These are phyloP conservation scores for Metschnikowia sp. DNA, from an alignment of 805 yeast species.

Conservation along the genomic window DNA sequence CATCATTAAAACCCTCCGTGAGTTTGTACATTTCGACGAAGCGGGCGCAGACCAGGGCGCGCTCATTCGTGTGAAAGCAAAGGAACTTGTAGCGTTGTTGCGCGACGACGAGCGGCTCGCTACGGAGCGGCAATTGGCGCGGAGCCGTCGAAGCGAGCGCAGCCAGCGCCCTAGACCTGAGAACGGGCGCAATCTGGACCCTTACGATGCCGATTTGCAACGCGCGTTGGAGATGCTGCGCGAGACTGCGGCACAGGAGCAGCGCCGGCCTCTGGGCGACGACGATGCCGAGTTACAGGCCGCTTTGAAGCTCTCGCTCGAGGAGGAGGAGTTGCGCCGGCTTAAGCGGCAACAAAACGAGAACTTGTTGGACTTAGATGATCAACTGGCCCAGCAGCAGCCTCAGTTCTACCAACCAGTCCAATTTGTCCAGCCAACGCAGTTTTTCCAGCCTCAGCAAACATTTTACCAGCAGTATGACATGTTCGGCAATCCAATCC, in stretches of 20 bases:
- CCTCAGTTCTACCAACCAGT: constrained; percentile 19
- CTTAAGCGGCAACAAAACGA: constrained; percentile 37
- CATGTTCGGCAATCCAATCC: constrained; percentile 66
- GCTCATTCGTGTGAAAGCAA: constrained; percentile 81
- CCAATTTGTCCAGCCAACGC: constrained; percentile 11
- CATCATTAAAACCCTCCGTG: constrained; percentile 84
- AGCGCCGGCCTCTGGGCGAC: constrained; percentile 37
- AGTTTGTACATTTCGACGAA: constrained; percentile 80
- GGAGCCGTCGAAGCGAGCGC: constrained; percentile 1
- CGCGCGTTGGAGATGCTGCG: constrained; percentile 78
- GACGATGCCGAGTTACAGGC: constrained; percentile 57
- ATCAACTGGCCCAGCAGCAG: constrained; percentile 23
- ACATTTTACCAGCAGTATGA: constrained; percentile 41
- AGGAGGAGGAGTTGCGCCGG: constrained; percentile 70
- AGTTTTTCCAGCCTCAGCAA: constrained; percentile 15
- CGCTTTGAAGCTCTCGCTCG: constrained; percentile 68
- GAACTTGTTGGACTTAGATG: constrained; percentile 55
- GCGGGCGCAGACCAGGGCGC: constrained; percentile 82
- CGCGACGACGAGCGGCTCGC: constrained; percentile 77
- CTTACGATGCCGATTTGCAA: constrained; percentile 72
- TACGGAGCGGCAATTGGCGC: constrained; percentile 57
- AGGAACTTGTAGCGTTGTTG: constrained; percentile 76
- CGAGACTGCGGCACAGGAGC: constrained; percentile 82
- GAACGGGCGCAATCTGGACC: constrained; percentile 23
- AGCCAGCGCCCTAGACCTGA: neutral